Percentiles rank a stretch among this genome's conserved stretches.
Evolutionary conservation across 2,329 filamentous ascomycete species (phyloP).

Genomic region (Zymoseptoria brevis): DNA sequence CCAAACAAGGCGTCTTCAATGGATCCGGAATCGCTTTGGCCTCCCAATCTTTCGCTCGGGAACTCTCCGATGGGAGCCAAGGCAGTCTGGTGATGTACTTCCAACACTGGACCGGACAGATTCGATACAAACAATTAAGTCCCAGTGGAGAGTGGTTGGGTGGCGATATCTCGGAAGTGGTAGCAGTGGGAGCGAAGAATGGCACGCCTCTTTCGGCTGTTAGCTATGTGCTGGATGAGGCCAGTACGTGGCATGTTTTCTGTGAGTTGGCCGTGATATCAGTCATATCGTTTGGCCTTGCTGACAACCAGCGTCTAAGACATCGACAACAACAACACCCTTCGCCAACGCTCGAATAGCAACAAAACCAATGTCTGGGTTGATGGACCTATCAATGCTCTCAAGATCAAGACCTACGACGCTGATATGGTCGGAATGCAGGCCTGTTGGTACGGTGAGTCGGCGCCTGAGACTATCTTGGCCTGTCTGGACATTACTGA

Average conservation of each 20-base stretch:
- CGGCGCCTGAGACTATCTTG: too few relatives aligned
- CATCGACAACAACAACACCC: conserved; percentile 32
- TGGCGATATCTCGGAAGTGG: conserved; percentile 31
- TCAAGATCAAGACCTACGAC: conserved; percentile 26
- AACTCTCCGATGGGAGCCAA: conserved; percentile 25
- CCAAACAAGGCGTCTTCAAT: conserved; percentile 38
- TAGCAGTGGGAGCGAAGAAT: conserved; percentile 39
- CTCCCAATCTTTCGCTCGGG: conserved; percentile 33
- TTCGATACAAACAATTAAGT: conserved; percentile 35
- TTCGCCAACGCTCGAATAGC: conserved; percentile 34
- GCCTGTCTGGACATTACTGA: not conserved
- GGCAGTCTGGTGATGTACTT: conserved; percentile 39
- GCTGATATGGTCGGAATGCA: conserved; percentile 31
- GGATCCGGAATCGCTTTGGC: conserved; percentile 41
- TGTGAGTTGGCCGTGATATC: too few relatives aligned
- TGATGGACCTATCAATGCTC: conserved; percentile 29
- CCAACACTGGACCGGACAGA: conserved; percentile 37
- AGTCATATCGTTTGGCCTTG: too few relatives aligned
- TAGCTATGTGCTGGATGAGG: conserved; percentile 31
- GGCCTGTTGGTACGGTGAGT: conserved; percentile 32
- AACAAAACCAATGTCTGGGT: conserved; percentile 35
- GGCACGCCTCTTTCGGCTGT: conserved; percentile 38
- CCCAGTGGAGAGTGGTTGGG: conserved; percentile 33
- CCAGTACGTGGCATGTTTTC: conserved; percentile 28
- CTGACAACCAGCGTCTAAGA: too few relatives aligned